phyloP scores from a whole-genome alignment of 73 alveolate genomes.

The Tetrahymena thermophila region DNA sequence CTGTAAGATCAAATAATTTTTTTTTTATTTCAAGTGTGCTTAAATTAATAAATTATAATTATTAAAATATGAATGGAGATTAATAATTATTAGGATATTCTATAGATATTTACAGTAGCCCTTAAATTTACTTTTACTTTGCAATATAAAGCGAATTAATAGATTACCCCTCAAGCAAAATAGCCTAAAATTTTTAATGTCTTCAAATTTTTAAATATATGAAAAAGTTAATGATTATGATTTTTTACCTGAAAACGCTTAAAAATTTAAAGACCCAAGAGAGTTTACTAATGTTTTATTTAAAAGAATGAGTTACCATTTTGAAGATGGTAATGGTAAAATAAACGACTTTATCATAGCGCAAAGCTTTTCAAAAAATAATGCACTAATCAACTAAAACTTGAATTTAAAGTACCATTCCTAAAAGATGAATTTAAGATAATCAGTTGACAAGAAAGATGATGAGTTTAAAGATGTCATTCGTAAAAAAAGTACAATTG shows the following conservation, averaged over 20 bases:
- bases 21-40: neutral
- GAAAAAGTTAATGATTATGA: neutral
- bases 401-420: neutral
- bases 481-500: neutral
- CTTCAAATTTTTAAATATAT: neutral
- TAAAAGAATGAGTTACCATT: neutral
- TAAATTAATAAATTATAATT: neutral
- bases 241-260: neutral
- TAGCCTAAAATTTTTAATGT: neutral
- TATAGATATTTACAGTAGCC: neutral
- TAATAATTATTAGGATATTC: neutral
- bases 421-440: neutral
- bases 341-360: neutral
- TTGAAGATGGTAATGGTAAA: neutral
- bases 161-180: neutral
- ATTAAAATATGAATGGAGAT: neutral
- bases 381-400: neutral
- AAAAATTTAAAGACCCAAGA: neutral
- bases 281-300: neutral
- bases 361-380: neutral
- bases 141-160: neutral
- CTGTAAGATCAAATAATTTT: neutral
- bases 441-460: neutral
- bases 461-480: neutral
- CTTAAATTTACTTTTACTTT: neutral